These are phyloP conservation scores for Stereum hirsutum DNA, from an alignment of 1,284 basidiomycete genomes.

Conservation along the genomic window DNA sequence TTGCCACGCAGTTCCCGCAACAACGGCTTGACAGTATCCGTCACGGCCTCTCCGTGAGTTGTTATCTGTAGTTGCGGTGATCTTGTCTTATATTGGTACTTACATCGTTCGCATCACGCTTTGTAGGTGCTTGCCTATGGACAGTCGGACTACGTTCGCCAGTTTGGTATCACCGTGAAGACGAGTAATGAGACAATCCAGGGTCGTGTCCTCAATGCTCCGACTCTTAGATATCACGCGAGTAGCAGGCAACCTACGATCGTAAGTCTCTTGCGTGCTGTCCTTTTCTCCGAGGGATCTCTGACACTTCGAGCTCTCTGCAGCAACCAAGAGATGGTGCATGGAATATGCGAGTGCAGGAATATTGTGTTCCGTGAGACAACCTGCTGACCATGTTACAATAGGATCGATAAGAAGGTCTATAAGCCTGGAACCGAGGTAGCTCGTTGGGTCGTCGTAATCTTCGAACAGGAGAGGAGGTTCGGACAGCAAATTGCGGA, in stretches of 20 bases:
- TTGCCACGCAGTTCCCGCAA: constrained; percentile 58
- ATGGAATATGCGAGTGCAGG: constrained; percentile 52
- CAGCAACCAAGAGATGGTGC: constrained; percentile 53
- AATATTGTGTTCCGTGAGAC: constrained; percentile 48
- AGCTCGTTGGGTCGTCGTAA: constrained; percentile 46
- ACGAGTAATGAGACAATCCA: constrained; percentile 39
- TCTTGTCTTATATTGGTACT: too few species aligned
- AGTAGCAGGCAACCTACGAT: constrained; percentile 41
- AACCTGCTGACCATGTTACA: constrained; percentile 12
- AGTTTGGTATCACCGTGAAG: constrained; percentile 54
- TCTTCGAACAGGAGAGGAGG: constrained; percentile 49
- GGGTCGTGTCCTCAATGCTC: constrained; percentile 54
- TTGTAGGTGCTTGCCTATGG: constrained; percentile 56
- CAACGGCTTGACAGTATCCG: constrained; percentile 52
- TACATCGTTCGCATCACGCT: too few species aligned
- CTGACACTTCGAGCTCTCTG: not conserved
- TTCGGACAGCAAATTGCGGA: constrained; percentile 35
- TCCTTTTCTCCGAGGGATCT: not conserved
- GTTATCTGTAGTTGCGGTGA: too few species aligned
- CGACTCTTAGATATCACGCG: constrained; percentile 50
- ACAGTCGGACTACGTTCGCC: constrained; percentile 62
- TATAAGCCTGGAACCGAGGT: constrained; percentile 28
- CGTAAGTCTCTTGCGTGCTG: constrained; percentile 24
- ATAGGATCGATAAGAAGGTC: not conserved
- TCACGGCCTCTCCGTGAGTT: constrained; percentile 41